Conservation (phyloP, 2,329 filamentous ascomycete species). For the Botrytis paeoniae region DNA sequence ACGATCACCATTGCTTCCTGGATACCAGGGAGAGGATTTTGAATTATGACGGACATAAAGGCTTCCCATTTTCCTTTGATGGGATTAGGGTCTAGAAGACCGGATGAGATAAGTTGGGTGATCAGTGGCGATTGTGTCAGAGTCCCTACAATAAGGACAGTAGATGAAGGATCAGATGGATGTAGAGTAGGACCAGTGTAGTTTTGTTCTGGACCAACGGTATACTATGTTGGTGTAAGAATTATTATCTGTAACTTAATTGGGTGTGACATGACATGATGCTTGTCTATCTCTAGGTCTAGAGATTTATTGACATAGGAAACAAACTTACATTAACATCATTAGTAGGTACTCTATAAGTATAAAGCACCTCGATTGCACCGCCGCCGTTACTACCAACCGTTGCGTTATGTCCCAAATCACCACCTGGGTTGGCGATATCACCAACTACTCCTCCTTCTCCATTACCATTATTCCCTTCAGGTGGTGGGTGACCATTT, state of each 20-base stretch:
- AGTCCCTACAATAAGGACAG: slow-evolving; percentile 66
- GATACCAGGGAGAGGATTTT: slow-evolving; percentile 55
- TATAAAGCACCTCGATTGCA: slow-evolving; percentile 32
- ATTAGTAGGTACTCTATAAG: slow-evolving; percentile 30
- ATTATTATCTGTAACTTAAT: not conserved
- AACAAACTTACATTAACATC: slow-evolving; percentile 31
- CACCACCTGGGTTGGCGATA: slow-evolving; percentile 15
- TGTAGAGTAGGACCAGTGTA: slow-evolving; percentile 45
- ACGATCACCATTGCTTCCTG: slow-evolving; percentile 62
- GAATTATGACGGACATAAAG: slow-evolving; percentile 58
- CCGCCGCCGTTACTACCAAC: slow-evolving; percentile 3
- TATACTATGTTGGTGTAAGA: slow-evolving; percentile 39
- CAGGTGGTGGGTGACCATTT: not conserved
- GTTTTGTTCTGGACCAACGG: slow-evolving; percentile 42
- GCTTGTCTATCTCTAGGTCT: not conserved
- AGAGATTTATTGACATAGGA: not conserved
- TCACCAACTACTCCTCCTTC: slow-evolving; percentile 11
- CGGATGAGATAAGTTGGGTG: slow-evolving; percentile 52
- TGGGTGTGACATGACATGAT: not conserved
- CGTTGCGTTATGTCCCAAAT: slow-evolving; percentile 24
- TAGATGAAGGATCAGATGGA: slow-evolving; percentile 41
- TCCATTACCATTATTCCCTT: slow-evolving; percentile 8
- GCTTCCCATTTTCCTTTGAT: slow-evolving; percentile 68
- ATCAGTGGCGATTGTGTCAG: slow-evolving; percentile 63
- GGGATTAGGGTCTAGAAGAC: slow-evolving; percentile 55